phyloP scores from a whole-genome alignment of 2,329 filamentous ascomycete species.

The Incumbomyces delicatus region DNA sequence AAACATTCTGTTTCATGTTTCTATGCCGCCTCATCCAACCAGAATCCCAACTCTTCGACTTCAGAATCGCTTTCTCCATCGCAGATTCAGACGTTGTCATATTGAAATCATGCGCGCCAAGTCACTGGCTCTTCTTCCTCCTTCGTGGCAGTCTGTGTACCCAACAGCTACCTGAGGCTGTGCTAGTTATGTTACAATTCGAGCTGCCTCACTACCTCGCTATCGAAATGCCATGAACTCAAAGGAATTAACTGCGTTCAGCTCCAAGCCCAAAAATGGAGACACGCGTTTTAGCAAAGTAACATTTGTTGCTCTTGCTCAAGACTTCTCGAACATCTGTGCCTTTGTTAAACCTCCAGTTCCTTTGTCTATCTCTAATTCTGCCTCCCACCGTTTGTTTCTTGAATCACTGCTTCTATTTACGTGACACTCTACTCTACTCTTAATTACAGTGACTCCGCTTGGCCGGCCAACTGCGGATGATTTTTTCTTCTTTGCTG shows the following conservation, averaged over 20 bases:
- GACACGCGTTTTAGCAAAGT: not conserved
- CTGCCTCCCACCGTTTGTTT: constrained; percentile 7
- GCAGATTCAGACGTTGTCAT: constrained; percentile 1
- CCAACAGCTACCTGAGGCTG: constrained; percentile 3
- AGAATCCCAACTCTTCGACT: not conserved
- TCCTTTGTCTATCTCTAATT: constrained; percentile 7
- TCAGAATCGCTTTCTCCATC: not conserved
- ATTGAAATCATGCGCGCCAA: constrained; percentile 8
- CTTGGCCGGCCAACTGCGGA: constrained; percentile 5
- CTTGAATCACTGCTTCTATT: constrained; percentile 7
- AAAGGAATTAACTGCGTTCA: not conserved
- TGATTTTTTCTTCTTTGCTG: not conserved
- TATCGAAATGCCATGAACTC: constrained; percentile 1
- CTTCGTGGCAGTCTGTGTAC: constrained; percentile 5
- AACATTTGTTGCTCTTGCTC: constrained; percentile 2
- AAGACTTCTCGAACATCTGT: not conserved
- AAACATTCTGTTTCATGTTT: constrained; percentile 4
- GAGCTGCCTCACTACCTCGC: not conserved
- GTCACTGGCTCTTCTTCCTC: constrained; percentile 17
- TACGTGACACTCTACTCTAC: constrained; percentile 4
- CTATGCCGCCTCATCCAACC: constrained; percentile 5
- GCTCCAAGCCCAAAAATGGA: not conserved
- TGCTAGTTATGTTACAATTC: not conserved
- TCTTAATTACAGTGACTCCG: constrained; percentile 5
- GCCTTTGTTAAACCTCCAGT: constrained; percentile 11